Evolutionary conservation across 169 alveolate species (phyloP), one percentile per base, ranked within the genome.

Genomic region (Cryptosporidium sp.): DNA sequence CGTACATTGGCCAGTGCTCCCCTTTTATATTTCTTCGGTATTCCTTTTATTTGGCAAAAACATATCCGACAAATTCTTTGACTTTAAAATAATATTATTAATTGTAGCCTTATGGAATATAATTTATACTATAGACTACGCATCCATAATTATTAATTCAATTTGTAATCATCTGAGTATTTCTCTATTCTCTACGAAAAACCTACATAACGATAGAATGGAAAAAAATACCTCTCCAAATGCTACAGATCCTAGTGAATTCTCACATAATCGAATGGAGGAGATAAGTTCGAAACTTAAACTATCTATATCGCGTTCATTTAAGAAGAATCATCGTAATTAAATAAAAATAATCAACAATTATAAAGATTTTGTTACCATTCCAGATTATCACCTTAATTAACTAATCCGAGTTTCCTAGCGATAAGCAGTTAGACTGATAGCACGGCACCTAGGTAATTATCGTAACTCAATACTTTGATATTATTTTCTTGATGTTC

Each of bases 1-100:
- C 41, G 41, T 80, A n/a, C 89, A 80, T 45, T 80, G 89, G 89
- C 89, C 89, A 33, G 37, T 41, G 12, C 71, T 80, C 31, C 89
- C 89, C 8, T 80, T 80, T 80, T 80, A 80, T 80, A 35, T 41
- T 26, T 59, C 48, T 8, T 80, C 89, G 0, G 68, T 80, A 18
- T 21, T 62, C 21, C 75, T 80, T 5, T 21, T 80, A 37, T 80
- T 80, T 65, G 89, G 89, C 6, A 59, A n/a, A 23, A 48, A 61
- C 16, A 12, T 80, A 35, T 45, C 62, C 23, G 51, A 39, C 45
- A n/a, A 62, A 10, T 62, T 43, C 10, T 43, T 70, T 16, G 75
- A 65, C 6, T 41, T 45, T 23, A 65, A 59, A 80, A n/a, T 62
- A 18, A 10, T 80, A 65, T 39, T 80, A 16, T 3, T 59, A 16